Evolutionary conservation across 2,329 filamentous ascomycete species (phyloP), one percentile per base, ranked within the genome.

Genomic region (Exophiala alcalophila): DNA sequence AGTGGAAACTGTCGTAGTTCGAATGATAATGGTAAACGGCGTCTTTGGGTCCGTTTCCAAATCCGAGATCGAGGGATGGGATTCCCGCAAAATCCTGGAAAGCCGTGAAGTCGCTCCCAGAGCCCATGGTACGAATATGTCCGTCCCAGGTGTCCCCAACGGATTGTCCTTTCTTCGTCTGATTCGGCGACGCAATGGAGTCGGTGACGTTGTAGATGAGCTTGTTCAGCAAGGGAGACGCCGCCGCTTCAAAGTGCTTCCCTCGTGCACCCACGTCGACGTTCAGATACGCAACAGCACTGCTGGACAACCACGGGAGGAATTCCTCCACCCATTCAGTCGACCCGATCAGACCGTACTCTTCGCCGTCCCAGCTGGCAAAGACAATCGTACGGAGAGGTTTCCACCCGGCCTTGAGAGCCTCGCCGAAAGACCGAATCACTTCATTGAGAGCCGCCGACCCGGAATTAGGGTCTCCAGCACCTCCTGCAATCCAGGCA

Each of bases 261-360:
- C 87, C 86, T 4, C 70, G 61, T 3, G 83, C 76, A 20, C 83
- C 86, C 4, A 88, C 80, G 56, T 95, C 90, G 42, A 94, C 80
- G 62, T 95, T 94, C 50, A 95, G 65, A 59, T 94, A 94, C 7
- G 87, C 87, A 11, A 95, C 77, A 43, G 81, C 84, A 27, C 84
- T 74, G 3, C 73, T 72, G 2, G 75, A 73, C 9, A 95, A 75
- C 88, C 88, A 94, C 0, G 86, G 83, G 0, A 94, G 66, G 57
- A 86, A 87, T 54, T 95, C 87, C 60, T 95, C 89, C 0, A 95
- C 87, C 88, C 89, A 95, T 60, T 95, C 90, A 0, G 90, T 94
- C 39, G 83, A 88, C 4, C 90, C 90, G 10, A 95, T 65, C 4
- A 95, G 74, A 1, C 85, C 87, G 54, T 95, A 94, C 64, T 95